Conservation (phyloP, 1,139 yeast genomes). For the Zygosaccharomyces pseudobailii region DNA sequence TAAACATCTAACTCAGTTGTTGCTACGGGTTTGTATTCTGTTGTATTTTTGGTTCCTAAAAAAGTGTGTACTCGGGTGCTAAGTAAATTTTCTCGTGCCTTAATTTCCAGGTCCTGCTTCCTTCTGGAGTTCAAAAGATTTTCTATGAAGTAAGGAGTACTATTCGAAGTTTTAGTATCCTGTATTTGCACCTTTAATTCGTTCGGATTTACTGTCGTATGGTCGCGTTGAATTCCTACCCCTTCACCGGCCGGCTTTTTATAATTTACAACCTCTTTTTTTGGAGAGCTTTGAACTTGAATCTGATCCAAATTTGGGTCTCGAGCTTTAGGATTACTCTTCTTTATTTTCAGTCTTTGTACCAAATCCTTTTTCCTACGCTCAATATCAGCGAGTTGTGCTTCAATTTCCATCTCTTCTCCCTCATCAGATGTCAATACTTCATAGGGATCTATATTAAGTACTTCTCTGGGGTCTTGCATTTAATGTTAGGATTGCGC, state of each 20-base stretch:
- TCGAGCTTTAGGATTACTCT: slow-evolving; percentile 11
- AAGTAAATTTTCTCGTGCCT: slow-evolving; percentile 25
- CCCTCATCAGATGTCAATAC: slow-evolving; percentile 27
- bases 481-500: slow-evolving; percentile 2
- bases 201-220: slow-evolving; percentile 11
- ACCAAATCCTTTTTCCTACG: slow-evolving; percentile 22
- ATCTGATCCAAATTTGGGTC: slow-evolving; percentile 24
- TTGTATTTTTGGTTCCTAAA: slow-evolving; percentile 16
- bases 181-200: slow-evolving; percentile 8
- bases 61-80: slow-evolving; percentile 37
- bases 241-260: neutral
- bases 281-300: slow-evolving; percentile 28
- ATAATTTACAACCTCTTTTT: slow-evolving; percentile 5
- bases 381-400: slow-evolving; percentile 28
- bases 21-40: slow-evolving; percentile 22
- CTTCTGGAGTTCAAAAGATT: slow-evolving; percentile 27
- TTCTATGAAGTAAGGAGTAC: slow-evolving; percentile 35
- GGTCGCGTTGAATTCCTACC: neutral
- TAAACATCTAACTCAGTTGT: slow-evolving; percentile 36
- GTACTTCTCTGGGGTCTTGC: slow-evolving; percentile 29
- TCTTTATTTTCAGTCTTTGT: slow-evolving; percentile 20
- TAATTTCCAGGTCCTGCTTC: slow-evolving; percentile 21
- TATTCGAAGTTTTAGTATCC: slow-evolving; percentile 6
- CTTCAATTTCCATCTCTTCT: slow-evolving; percentile 21
- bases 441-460: slow-evolving; percentile 20